Percentiles rank a stretch among this genome's conserved stretches.
phyloP scores from a whole-genome alignment of 176 grass and related monocot species.

The Phragmites australis region DNA sequence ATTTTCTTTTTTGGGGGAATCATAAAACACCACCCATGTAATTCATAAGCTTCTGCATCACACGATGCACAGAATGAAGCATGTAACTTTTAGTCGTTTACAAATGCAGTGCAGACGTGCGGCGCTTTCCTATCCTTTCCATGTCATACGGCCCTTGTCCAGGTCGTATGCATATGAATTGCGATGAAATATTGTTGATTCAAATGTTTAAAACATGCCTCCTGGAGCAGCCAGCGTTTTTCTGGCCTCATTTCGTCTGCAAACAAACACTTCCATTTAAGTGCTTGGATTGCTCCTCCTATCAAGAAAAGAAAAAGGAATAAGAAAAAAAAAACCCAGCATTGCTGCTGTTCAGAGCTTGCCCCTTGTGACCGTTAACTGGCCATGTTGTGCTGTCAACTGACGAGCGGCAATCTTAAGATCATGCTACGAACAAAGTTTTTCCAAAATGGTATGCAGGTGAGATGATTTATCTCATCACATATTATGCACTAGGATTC shows the following conservation, averaged over 20 bases:
- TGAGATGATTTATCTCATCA: no score
- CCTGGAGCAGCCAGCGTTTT: background rate
- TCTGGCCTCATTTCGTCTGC: background rate
- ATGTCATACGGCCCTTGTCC: background rate
- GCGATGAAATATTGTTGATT: background rate
- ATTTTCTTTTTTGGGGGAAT: background rate
- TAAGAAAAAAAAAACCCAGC: background rate
- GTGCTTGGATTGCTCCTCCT: background rate
- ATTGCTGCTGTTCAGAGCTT: background rate
- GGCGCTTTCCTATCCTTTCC: background rate
- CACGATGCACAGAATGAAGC: conserved; percentile 28
- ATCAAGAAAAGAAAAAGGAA: background rate
- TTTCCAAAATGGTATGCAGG: no score
- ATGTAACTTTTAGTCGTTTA: conserved; percentile 30
- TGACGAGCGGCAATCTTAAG: background rate
- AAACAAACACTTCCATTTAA: background rate
- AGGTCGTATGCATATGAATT: background rate
- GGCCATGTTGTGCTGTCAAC: background rate
- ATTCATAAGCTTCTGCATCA: conserved; percentile 42
- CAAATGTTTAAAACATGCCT: background rate
- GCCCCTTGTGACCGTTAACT: background rate
- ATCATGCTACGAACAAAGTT: no score
- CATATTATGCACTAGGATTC: no score
- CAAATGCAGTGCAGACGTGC: conserved; percentile 5
- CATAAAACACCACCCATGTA: conserved; percentile 26